Evolutionary conservation across 495 filamentous ascomycete genomes (phyloP).

Genomic region (Cryomyces minteri): DNA sequence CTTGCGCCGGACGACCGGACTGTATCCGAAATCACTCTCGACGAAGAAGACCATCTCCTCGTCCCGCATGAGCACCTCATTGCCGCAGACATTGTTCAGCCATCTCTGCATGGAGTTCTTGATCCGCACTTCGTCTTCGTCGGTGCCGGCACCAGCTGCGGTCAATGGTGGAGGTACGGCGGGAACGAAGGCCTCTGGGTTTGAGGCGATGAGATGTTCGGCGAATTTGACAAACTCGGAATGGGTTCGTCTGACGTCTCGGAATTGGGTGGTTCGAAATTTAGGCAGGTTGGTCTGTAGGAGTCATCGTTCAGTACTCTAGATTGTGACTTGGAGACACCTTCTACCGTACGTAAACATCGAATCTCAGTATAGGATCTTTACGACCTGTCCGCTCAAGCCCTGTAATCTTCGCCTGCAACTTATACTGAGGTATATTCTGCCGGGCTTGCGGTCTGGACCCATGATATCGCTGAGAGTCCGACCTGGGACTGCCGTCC

Average conservation of each 20-base stretch:
- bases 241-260: conserved; percentile 88
- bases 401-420: conserved; percentile 86
- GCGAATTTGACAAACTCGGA: conserved; percentile 90
- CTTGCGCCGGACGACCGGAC: conserved; percentile 83
- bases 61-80: conserved; percentile 83
- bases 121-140: conserved; percentile 84
- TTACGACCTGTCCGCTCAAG: conserved; percentile 87
- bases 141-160: conserved; percentile 85
- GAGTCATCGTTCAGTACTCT: neutral
- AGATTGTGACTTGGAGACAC: conserved; percentile 2
- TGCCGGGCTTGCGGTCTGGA: conserved; percentile 21
- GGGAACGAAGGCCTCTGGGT: conserved; percentile 95
- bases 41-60: conserved; percentile 96
- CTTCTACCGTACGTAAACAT: conserved; percentile 64
- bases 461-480: conserved; percentile 21
- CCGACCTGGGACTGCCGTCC: conserved; percentile 26
- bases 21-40: conserved; percentile 96
- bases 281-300: conserved; percentile 86
- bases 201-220: conserved; percentile 85
- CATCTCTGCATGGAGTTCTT: conserved; percentile 83
- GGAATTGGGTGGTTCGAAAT: conserved; percentile 94
- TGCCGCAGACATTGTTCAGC: conserved; percentile 81
- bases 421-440: conserved; percentile 47
- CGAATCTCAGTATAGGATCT: conserved; percentile 86
- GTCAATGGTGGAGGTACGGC: conserved; percentile 82